Evolutionary conservation across 116 monocot genomes (phyloP), one percentile per base, ranked within the genome.

Genomic region (Posidonia oceanica): DNA sequence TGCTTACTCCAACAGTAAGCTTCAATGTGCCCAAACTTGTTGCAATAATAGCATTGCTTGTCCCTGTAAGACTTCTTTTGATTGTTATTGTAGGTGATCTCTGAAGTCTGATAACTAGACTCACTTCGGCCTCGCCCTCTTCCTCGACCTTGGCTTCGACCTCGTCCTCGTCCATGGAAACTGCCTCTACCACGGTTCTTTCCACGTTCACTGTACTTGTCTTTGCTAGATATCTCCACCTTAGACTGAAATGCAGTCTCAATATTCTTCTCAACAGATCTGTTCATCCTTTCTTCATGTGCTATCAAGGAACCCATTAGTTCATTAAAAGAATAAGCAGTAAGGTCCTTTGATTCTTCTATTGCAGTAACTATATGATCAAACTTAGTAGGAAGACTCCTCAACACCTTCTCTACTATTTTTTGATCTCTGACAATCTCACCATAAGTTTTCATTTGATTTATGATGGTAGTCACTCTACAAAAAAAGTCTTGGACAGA

Each of bases 1-100:
- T 40, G 54, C 54, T 79, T 75, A 0, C 40, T 52, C 51, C 40
- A 54, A 63, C 61, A 79, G 44, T 64, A 36, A 56, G 39, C 22
- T 61, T 76, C 65, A 3, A 48, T 29, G 36, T 79, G 69, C 3
- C 76, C 48, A 69, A 40, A 61, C 39, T 70, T 76, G 13, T 83
- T 76, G 37, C 72, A 72, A 57, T 68, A 66, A 37, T 66, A 38
- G 17, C 74, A 78, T 67, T 71, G 36, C 20, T 58, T 70, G 6
- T 36, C 8, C 42, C 8, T 42, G 3, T 42, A 4, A 42, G 8
- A 42, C 3, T 42, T 42, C 8, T 8, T 42, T 42, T 42, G 42
- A 42, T 42, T 42, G 42, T 42, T 42, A 8, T 42, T 42, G 42
- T 42, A 0, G 3, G 3, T 42, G 42, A 8, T 5, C 42, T 37